Conservation (phyloP, 768 basidiomycete species). For the Hemileccinum impolitum region DNA sequence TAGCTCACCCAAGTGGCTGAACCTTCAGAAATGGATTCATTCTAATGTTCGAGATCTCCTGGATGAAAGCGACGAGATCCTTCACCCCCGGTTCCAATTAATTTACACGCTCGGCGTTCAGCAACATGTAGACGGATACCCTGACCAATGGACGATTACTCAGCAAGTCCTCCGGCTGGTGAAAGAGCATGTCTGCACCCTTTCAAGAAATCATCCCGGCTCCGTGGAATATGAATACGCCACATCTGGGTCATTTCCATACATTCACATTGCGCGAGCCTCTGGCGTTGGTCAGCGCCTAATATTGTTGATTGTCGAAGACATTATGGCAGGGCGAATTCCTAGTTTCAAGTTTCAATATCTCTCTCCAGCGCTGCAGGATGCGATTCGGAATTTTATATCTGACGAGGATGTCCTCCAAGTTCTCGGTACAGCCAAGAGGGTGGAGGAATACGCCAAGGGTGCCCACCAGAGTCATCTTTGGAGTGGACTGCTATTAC, state of each 20-base stretch:
- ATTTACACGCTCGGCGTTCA: neutral
- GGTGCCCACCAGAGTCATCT: neutral
- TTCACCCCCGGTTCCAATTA: slow-evolving; percentile 5
- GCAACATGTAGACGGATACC: neutral
- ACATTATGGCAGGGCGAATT: slow-evolving; percentile 11
- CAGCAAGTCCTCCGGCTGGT: neutral
- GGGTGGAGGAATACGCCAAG: slow-evolving; percentile 3
- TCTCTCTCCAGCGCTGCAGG: neutral
- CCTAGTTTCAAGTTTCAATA: slow-evolving; percentile 7
- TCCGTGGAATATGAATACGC: slow-evolving; percentile 3
- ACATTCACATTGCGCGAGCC: slow-evolving; percentile 3
- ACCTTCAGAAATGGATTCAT: slow-evolving; percentile 14
- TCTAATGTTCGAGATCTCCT: slow-evolving; percentile 13
- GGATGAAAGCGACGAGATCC: slow-evolving; percentile 20
- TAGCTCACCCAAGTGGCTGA: slow-evolving; percentile 15
- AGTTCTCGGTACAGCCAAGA: neutral
- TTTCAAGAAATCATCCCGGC: neutral
- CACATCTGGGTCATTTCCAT: slow-evolving; percentile 7
- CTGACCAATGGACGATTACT: neutral
- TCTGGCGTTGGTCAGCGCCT: neutral
- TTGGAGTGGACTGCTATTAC: slow-evolving; percentile 18
- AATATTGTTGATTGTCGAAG: neutral
- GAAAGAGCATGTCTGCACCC: neutral
- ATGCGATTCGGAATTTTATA: slow-evolving; percentile 14
- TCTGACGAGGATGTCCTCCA: slow-evolving; percentile 1